These are phyloP conservation scores for Neoboletus subvelutipes DNA, from an alignment of 768 basidiomycete species.

Conservation along the genomic window DNA sequence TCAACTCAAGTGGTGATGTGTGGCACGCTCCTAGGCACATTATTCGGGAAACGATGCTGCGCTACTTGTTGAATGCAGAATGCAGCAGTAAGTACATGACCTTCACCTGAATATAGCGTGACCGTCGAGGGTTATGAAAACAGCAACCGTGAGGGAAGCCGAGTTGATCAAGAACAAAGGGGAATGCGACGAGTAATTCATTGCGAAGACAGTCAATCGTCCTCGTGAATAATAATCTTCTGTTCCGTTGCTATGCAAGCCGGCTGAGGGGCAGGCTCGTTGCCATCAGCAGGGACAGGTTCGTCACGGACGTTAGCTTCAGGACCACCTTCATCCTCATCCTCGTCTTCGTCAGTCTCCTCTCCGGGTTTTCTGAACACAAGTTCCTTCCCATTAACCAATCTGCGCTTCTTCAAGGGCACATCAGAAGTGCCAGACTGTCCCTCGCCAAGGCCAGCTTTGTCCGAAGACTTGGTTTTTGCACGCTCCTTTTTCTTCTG, in stretches of 20 bases:
- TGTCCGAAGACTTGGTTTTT: conserved; percentile 43
- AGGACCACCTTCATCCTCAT: conserved; percentile 31
- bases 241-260: conserved; percentile 33
- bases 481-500: conserved; percentile 86
- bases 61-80: conserved; percentile 4
- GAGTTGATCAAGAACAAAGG: background rate
- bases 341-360: conserved; percentile 46
- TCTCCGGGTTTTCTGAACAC: conserved; percentile 55
- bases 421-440: conserved; percentile 32
- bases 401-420: conserved; percentile 74
- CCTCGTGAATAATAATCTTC: conserved; percentile 51
- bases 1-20: background rate
- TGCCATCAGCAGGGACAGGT: background rate
- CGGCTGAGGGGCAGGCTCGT: conserved; percentile 1
- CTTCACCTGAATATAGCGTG: conserved; percentile 3
- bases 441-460: conserved; percentile 27
- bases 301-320: conserved; percentile 3
- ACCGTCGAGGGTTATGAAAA: background rate
- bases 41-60: background rate
- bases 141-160: background rate
- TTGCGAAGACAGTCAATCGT: conserved; percentile 35
- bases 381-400: conserved; percentile 77
- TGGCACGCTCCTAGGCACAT: background rate
- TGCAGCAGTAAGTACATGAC: conserved; percentile 5
- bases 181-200: background rate